These are phyloP conservation scores for Syzygium malaccense DNA, from an alignment of 441 rosid genomes.

Conservation along the genomic window DNA sequence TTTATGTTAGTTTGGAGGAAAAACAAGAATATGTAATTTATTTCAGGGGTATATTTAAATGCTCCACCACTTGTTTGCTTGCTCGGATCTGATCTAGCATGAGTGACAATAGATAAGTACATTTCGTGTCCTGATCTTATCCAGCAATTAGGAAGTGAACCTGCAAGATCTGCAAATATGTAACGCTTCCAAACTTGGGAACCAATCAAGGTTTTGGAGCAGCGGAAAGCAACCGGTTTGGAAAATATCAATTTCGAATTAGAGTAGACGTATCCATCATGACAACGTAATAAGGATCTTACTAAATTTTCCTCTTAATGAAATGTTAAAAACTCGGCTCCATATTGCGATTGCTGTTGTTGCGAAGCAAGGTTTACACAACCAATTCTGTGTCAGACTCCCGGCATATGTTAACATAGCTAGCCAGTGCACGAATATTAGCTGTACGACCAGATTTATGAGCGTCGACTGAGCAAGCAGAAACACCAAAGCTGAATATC, in stretches of 20 bases:
- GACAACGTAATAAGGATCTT: neutral
- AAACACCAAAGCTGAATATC: neutral
- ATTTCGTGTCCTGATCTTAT: neutral
- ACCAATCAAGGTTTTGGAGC: neutral
- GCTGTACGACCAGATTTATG: neutral
- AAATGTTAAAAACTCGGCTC: neutral
- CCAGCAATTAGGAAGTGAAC: neutral
- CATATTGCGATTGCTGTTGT: neutral
- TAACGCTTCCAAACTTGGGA: neutral
- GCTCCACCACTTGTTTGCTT: slow-evolving; percentile 9
- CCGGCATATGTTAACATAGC: neutral
- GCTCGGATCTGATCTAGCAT: slow-evolving; percentile 15
- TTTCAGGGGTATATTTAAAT: neutral
- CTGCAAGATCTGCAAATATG: neutral
- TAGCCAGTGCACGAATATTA: neutral
- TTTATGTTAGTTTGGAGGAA: too few relatives aligned
- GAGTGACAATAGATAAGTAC: neutral
- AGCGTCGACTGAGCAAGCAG: neutral
- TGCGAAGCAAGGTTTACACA: neutral
- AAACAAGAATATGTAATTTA: too few relatives aligned
- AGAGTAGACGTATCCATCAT: neutral
- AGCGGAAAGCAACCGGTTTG: neutral
- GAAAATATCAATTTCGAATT: neutral
- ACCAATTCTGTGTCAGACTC: neutral
- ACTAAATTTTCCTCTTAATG: neutral